Conservation (phyloP, 1,284 basidiomycete genomes). For the Coniferiporia sulphurascens region DNA sequence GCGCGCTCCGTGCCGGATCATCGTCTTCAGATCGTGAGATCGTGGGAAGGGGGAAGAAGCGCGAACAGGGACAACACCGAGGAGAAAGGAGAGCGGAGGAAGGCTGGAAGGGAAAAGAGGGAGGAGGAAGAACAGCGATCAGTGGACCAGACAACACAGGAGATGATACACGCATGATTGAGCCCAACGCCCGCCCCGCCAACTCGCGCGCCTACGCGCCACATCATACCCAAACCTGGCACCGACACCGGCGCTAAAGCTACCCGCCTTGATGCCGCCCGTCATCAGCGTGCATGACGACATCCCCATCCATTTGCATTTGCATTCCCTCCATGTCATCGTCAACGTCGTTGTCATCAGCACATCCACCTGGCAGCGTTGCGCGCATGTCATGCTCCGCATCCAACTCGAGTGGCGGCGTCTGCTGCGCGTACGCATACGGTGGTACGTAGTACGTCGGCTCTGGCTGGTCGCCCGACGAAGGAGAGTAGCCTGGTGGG, state of each 20-base stretch:
- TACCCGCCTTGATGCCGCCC: constrained; percentile 17
- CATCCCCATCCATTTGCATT: background rate
- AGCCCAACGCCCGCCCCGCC: too few species aligned
- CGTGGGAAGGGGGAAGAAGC: too few species aligned
- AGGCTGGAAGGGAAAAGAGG: too few species aligned
- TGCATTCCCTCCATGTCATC: constrained; percentile 3
- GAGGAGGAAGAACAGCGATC: too few species aligned
- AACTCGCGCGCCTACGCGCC: too few species aligned
- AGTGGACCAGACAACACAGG: too few species aligned
- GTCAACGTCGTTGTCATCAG: background rate
- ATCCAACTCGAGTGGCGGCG: constrained; percentile 2
- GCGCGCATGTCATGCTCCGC: background rate
- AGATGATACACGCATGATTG: too few species aligned
- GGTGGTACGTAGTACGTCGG: constrained; percentile 1
- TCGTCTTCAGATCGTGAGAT: too few species aligned
- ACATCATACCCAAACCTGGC: too few species aligned
- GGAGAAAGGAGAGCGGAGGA: too few species aligned
- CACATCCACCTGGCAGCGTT: constrained; percentile 3
- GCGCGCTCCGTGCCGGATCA: too few species aligned
- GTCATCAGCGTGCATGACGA: constrained; percentile 3
- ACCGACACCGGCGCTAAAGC: background rate
- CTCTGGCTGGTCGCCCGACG: constrained; percentile 14
- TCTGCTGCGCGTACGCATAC: constrained; percentile 12
- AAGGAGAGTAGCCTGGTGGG: constrained; percentile 13
- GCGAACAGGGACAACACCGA: too few species aligned